Percentiles rank a stretch among this genome's conserved stretches.
Conservation (phyloP, 495 filamentous ascomycete species). For the Ramalina intermedia region DNA sequence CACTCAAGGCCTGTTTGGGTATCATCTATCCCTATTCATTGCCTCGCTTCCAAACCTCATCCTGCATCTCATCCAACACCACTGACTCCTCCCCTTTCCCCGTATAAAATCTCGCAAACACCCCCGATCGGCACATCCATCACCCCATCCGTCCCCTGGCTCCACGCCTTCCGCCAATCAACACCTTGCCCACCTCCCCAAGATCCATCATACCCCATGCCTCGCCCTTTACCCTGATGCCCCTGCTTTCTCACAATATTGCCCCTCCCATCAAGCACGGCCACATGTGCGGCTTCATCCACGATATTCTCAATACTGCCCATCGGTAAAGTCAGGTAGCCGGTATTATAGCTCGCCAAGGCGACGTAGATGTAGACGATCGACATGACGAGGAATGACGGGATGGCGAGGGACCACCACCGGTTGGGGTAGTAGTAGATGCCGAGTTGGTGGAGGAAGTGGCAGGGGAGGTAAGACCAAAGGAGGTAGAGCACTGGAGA, state of each 20-base stretch:
- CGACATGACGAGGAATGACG: conserved; percentile 75
- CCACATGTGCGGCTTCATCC: conserved; percentile 76
- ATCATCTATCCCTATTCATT: too few relatives aligned
- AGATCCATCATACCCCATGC: neutral
- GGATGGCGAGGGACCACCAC: conserved; percentile 92
- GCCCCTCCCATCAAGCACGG: conserved; percentile 61
- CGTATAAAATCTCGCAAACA: conserved; percentile 75
- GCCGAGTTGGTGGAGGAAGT: conserved; percentile 81
- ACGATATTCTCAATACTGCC: conserved; percentile 77
- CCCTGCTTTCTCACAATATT: conserved; percentile 37
- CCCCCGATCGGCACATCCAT: conserved; percentile 95
- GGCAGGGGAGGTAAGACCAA: conserved; percentile 86
- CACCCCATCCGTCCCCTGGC: conserved; percentile 86
- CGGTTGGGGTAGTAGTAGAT: conserved; percentile 95
- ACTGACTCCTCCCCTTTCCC: conserved; percentile 2
- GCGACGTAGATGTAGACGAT: conserved; percentile 91
- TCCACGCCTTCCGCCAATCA: conserved; percentile 75
- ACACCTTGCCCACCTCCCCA: conserved; percentile 19
- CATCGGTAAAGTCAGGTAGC: conserved; percentile 71
- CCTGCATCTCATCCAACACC: too few relatives aligned
- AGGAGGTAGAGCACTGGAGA: conserved; percentile 64
- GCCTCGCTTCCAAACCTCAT: too few relatives aligned
- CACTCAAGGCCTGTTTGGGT: too few relatives aligned
- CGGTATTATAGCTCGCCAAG: conserved; percentile 79
- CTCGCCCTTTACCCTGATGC: conserved; percentile 27